Evolutionary conservation across 345 rosid species (phyloP).

Genomic region (Punica granatum): DNA sequence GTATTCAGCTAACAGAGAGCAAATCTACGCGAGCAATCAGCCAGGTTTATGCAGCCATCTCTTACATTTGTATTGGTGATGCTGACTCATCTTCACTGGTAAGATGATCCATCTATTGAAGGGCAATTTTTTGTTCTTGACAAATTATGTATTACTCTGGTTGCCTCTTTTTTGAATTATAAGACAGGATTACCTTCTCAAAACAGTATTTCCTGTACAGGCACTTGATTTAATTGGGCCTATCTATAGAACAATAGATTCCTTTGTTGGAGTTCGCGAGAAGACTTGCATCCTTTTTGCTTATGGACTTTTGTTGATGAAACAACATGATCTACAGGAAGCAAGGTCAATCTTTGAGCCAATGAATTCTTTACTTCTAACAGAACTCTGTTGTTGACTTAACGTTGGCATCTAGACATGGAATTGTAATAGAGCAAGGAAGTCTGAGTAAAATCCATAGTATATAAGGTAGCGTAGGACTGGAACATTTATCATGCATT

Average conservation of each 20-base stretch:
- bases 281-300: slow-evolving; percentile 91
- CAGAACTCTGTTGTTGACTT: neutral
- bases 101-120: slow-evolving; percentile 4
- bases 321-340: slow-evolving; percentile 87
- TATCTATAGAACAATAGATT: slow-evolving; percentile 62
- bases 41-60: slow-evolving; percentile 91
- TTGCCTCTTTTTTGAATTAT: neutral
- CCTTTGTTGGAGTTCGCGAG: slow-evolving; percentile 81
- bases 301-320: slow-evolving; percentile 87
- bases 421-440: neutral
- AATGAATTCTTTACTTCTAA: slow-evolving; percentile 2
- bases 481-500: no score
- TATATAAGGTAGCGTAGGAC: no score
- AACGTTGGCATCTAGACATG: neutral
- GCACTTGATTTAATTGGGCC: slow-evolving; percentile 95
- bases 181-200: neutral
- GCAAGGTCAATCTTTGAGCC: slow-evolving; percentile 48
- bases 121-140: neutral
- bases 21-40: slow-evolving; percentile 86
- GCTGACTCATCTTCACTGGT: slow-evolving; percentile 96
- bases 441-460: no score
- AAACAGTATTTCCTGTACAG: slow-evolving; percentile 25
- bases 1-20: slow-evolving; percentile 74
- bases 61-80: slow-evolving; percentile 84
- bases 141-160: neutral